These are phyloP conservation scores for Trichophyton benhamiae DNA, from an alignment of 2,329 filamentous ascomycete species.

Conservation along the genomic window DNA sequence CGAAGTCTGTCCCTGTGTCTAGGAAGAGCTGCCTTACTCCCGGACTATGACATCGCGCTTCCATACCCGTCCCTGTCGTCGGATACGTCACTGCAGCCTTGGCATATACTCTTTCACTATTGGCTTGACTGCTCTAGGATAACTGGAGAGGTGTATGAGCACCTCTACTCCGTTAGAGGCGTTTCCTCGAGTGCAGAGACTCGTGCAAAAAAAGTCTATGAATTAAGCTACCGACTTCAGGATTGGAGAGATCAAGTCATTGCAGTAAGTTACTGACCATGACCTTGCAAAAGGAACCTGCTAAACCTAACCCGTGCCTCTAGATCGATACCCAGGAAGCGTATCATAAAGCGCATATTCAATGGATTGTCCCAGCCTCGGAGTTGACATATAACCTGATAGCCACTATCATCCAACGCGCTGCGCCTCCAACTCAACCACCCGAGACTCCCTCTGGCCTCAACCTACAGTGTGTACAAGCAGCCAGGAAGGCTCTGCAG, in stretches of 20 bases:
- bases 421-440: slow-evolving; percentile 22
- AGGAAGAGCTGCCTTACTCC: slow-evolving; percentile 46
- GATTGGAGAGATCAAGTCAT: slow-evolving; percentile 8
- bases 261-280: neutral
- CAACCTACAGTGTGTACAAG: slow-evolving; percentile 26
- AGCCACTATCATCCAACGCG: slow-evolving; percentile 30
- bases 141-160: slow-evolving; percentile 48
- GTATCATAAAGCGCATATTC: slow-evolving; percentile 16
- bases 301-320: neutral
- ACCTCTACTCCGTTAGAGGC: slow-evolving; percentile 38
- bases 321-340: slow-evolving; percentile 13
- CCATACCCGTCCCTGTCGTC: slow-evolving; percentile 25
- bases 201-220: slow-evolving; percentile 20
- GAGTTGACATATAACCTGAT: slow-evolving; percentile 27
- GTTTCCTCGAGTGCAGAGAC: slow-evolving; percentile 18
- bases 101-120: slow-evolving; percentile 38
- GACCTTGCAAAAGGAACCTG: neutral
- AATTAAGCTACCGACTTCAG: slow-evolving; percentile 20
- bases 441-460: slow-evolving; percentile 22
- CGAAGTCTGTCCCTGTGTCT: slow-evolving; percentile 47
- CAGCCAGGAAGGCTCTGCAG: slow-evolving; percentile 26
- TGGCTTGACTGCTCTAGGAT: slow-evolving; percentile 48
- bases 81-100: slow-evolving; percentile 19
- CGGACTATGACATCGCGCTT: slow-evolving; percentile 48
- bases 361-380: slow-evolving; percentile 21